Conservation (phyloP, 768 basidiomycete genomes). For the Phallus indusiatus region DNA sequence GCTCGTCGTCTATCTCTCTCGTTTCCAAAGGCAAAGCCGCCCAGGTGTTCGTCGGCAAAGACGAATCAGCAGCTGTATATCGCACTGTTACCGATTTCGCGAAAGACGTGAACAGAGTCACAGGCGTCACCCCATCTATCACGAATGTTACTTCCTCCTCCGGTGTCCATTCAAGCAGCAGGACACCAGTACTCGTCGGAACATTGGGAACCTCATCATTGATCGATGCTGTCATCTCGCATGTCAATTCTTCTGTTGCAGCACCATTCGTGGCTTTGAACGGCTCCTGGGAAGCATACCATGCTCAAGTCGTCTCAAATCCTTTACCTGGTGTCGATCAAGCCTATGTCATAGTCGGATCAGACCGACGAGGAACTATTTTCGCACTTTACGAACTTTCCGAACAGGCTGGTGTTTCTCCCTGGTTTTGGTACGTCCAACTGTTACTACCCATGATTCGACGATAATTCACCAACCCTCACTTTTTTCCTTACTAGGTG, state of each 20-base stretch:
- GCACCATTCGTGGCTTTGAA: constrained; percentile 32
- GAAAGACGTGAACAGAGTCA: constrained; percentile 51
- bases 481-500: constrained; percentile 51
- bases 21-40: constrained; percentile 36
- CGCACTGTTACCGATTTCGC: constrained; percentile 52
- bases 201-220: constrained; percentile 50
- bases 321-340: constrained; percentile 47
- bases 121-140: constrained; percentile 39
- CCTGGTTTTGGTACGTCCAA: constrained; percentile 50
- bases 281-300: constrained; percentile 61
- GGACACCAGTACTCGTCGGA: constrained; percentile 51
- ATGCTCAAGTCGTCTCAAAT: constrained; percentile 41
- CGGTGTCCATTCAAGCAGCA: constrained; percentile 14
- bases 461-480: no score
- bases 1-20: constrained; percentile 25
- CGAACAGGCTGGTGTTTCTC: constrained; percentile 64
- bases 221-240: constrained; percentile 41
- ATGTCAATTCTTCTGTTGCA: constrained; percentile 39
- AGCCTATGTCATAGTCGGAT: constrained; percentile 60
- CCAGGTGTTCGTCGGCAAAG: constrained; percentile 39
- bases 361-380: constrained; percentile 62
- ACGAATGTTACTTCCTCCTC: constrained; percentile 39
- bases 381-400: constrained; percentile 59
- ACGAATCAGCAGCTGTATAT: constrained; percentile 58
- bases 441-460: no score